Base-by-base conservation (phyloP, 495 filamentous ascomycete species). In the Extremus antarcticus region DNA sequence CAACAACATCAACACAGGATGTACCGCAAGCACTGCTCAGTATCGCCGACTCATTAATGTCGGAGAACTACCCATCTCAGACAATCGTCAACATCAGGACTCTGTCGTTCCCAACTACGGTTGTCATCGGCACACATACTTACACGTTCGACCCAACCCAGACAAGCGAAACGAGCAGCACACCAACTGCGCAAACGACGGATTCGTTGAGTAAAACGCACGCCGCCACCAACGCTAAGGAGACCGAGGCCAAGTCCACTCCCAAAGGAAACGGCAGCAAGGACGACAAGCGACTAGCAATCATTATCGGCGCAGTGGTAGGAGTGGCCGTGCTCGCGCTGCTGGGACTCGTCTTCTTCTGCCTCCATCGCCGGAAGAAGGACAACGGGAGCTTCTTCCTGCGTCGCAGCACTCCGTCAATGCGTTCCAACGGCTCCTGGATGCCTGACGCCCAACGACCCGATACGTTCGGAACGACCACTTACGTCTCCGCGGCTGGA, bases 271-370 rank as follows among this genome's bases (percentile, higher is more conserved):
- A n/a, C n/a, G 10, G 38, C 38, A 11, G 3, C 17, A 19, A 32
- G 23, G 49, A 47, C 38, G 55, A 58, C 47, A 21, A 52, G 41
- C 48, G 49, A 47, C 43, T 62, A 22, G 59, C 47, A 23, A 54
- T 62, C n/a, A 46, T 53, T 29, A 39, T 62, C 32, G 59, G 55
- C 10, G 55, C 51, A 7, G 55, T 57, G 3, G 16, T 62, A n/a
- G 54, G 55, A 2, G 43, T 43, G 20, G 23, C 58, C 20, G 59
- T 47, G 1, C 20, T 62, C 20, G 24, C 39, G 11, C 17, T 62
- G 8, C 15, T 62, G 45, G 55, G 24, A 1, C 1, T 58, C 22
- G 22, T 62, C 15, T 46, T 54, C 38, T 58, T 43, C 38, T 51
- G 50, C 13, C 21, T 62, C 9, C 35, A 22, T 20, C 43, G 55